A percentile compares a stretch with the other conserved stretches of the same genome.
Conservation (phyloP, 225 moss, liverwort and hornwort species). For the Marchantia paleacea region DNA sequence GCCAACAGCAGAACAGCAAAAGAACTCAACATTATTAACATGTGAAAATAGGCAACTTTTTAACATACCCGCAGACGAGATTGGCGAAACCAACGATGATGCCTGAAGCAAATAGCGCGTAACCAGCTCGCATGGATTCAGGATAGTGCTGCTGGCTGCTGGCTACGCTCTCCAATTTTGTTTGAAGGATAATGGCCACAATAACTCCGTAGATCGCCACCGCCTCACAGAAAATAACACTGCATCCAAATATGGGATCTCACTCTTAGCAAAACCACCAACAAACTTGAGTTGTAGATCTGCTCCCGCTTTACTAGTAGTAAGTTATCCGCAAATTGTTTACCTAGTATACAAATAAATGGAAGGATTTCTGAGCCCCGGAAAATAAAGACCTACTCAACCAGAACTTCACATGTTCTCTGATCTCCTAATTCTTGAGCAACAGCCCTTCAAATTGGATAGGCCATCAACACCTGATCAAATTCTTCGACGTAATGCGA, state of each 20-base stretch:
- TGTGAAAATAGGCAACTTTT: neutral
- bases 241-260: conserved; percentile 30
- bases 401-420: neutral
- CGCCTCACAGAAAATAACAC: conserved; percentile 99
- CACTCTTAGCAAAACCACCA: neutral
- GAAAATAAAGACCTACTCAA: too few relatives aligned
- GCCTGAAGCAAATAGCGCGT: conserved; percentile 89
- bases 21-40: neutral
- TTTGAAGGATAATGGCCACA: conserved; percentile 97
- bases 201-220: conserved; percentile 99
- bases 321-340: neutral
- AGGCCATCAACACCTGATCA: conserved; percentile 62
- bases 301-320: neutral
- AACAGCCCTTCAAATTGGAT: neutral
- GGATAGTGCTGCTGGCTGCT: conserved; percentile 67
- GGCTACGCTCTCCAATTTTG: conserved; percentile 75
- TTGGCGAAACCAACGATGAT: conserved; percentile 96
- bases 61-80: conserved; percentile 79
- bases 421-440: neutral
- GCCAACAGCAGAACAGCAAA: neutral
- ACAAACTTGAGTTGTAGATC: conserved; percentile 2
- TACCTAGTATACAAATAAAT: too few relatives aligned
- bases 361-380: too few relatives aligned
- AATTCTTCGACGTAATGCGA: conserved; percentile 93
- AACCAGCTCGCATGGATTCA: conserved; percentile 95